A percentile compares a stretch with the other conserved stretches of the same genome.
These are phyloP conservation scores for Stropharia rugosoannulata DNA, from an alignment of 768 basidiomycete species.

Conservation along the genomic window DNA sequence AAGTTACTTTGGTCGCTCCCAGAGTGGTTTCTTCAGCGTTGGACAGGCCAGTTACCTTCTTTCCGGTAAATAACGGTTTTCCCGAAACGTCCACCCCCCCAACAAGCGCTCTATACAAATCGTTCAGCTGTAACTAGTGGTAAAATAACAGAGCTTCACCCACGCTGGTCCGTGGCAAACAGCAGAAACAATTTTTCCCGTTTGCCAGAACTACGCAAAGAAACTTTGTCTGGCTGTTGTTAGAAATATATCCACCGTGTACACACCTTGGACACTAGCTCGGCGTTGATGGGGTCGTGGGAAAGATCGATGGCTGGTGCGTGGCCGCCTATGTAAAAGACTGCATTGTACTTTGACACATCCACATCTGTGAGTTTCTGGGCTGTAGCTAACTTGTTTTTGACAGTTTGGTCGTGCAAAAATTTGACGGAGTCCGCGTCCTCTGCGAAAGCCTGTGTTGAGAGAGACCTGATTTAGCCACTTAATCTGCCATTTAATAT, in stretches of 20 bases:
- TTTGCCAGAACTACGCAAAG: slow-evolving; percentile 55
- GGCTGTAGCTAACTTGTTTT: slow-evolving; percentile 50
- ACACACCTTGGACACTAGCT: slow-evolving; percentile 55
- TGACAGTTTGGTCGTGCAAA: slow-evolving; percentile 52
- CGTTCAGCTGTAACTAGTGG: not conserved
- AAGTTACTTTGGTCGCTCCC: too few species aligned
- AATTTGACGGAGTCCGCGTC: slow-evolving; percentile 60
- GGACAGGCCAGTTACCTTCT: not conserved
- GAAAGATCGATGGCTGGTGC: slow-evolving; percentile 76
- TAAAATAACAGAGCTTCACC: slow-evolving; percentile 18
- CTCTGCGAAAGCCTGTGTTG: slow-evolving; percentile 41
- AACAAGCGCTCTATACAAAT: not conserved
- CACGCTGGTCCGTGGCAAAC: slow-evolving; percentile 83
- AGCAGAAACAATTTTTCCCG: slow-evolving; percentile 64
- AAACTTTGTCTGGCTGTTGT: not conserved
- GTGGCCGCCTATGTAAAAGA: slow-evolving; percentile 82
- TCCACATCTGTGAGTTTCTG: slow-evolving; percentile 63
- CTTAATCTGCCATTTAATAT: not conserved
- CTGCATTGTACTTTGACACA: slow-evolving; percentile 60
- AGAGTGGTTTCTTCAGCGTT: not conserved
- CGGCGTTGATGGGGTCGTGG: slow-evolving; percentile 50
- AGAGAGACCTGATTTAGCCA: not conserved
- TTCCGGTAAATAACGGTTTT: not conserved
- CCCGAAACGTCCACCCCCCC: not conserved
- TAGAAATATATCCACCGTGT: not conserved